Percentiles rank a stretch among this genome's conserved stretches.
phyloP scores from a whole-genome alignment of 2,329 filamentous ascomycete species.

The Fusarium protoensiforme region DNA sequence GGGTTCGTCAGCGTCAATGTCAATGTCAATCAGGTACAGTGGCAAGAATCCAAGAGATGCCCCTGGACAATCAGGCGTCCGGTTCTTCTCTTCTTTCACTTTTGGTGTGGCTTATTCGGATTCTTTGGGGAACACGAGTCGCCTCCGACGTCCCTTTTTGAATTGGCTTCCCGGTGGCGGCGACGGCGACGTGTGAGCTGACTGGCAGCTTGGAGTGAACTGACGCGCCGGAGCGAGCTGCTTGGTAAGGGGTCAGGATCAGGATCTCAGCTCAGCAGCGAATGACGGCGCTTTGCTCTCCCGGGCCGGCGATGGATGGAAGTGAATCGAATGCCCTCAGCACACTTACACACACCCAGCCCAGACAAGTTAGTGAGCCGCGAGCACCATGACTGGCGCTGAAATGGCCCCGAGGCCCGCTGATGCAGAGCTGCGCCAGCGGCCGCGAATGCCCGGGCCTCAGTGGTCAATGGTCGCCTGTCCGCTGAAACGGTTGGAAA shows the following conservation, averaged over 20 bases:
- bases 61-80: constrained; percentile 26
- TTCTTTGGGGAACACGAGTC: constrained; percentile 20
- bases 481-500: constrained; percentile 33
- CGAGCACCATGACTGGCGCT: constrained; percentile 1
- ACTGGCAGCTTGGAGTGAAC: constrained; percentile 35
- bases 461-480: constrained; percentile 29
- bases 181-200: constrained; percentile 39
- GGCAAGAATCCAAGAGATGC: neutral
- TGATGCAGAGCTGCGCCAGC: constrained; percentile 20
- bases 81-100: constrained; percentile 18
- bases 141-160: constrained; percentile 36
- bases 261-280: constrained; percentile 11
- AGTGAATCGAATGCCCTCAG: constrained; percentile 39
- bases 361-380: constrained; percentile 21
- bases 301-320: constrained; percentile 38
- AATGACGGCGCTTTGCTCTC: constrained; percentile 14
- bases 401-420: constrained; percentile 25
- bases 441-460: constrained; percentile 1
- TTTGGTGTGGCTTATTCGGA: constrained; percentile 15
- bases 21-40: neutral
- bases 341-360: constrained; percentile 30
- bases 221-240: constrained; percentile 32
- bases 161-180: constrained; percentile 26
- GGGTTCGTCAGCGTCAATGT: neutral
- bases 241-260: constrained; percentile 37